Percentiles rank a stretch among this genome's conserved stretches.
Evolutionary conservation across 257 asterid species (phyloP).

Genomic region (Echium plantagineum): DNA sequence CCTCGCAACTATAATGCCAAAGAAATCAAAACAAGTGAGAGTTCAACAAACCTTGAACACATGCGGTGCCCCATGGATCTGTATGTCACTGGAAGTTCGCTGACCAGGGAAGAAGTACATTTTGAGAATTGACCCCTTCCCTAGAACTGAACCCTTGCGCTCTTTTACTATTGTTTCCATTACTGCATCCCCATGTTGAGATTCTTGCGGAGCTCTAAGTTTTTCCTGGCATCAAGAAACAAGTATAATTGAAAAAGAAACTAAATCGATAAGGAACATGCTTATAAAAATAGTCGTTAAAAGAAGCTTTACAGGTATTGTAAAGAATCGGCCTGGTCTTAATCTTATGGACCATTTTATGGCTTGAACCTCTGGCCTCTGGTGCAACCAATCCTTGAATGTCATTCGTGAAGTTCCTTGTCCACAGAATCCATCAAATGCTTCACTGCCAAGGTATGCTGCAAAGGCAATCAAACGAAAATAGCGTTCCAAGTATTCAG

Average conservation of each 20-base stretch:
- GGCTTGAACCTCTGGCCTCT: constrained; percentile 92
- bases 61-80: constrained; percentile 94
- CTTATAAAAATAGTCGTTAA: constrained; percentile 7
- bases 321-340: constrained; percentile 91
- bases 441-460: constrained; percentile 94
- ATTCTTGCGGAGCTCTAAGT: constrained; percentile 87
- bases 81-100: constrained; percentile 85
- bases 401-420: constrained; percentile 74
- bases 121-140: constrained; percentile 90
- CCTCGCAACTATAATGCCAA: neutral
- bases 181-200: constrained; percentile 99
- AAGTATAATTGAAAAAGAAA: constrained; percentile 24
- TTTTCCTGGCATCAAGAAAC: constrained; percentile 63
- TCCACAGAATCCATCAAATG: constrained; percentile 88
- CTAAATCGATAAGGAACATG: constrained; percentile 11
- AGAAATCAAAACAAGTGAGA: neutral
- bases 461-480: constrained; percentile 97
- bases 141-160: constrained; percentile 95
- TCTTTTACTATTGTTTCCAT: constrained; percentile 96
- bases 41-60: constrained; percentile 60
- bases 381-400: constrained; percentile 84
- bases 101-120: constrained; percentile 98
- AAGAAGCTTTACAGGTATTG: constrained; percentile 74
- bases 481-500: constrained; percentile 97
- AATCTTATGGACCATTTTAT: constrained; percentile 97